phyloP scores from a whole-genome alignment of 768 basidiomycete genomes.

The Xerocomus potaroensis region DNA sequence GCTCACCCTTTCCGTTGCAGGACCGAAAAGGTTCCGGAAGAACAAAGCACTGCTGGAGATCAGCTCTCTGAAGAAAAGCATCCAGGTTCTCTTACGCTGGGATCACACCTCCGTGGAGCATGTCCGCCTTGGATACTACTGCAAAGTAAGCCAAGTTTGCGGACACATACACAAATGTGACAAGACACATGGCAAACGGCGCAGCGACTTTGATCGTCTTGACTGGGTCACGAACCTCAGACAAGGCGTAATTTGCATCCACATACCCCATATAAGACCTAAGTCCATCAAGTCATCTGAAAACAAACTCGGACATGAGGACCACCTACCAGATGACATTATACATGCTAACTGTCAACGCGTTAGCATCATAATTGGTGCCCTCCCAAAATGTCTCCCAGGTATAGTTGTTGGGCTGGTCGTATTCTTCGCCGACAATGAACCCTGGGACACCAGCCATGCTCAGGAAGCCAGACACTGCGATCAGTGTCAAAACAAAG shows the following conservation, averaged over 20 bases:
- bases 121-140: slow-evolving; percentile 66
- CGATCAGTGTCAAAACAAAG: slow-evolving; percentile 47
- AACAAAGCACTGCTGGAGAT: slow-evolving; percentile 51
- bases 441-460: slow-evolving; percentile 49
- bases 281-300: not conserved
- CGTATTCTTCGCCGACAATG: slow-evolving; percentile 43
- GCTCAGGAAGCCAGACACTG: slow-evolving; percentile 50
- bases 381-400: slow-evolving; percentile 67
- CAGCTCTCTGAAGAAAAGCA: not conserved
- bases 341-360: slow-evolving; percentile 61
- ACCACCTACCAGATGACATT: slow-evolving; percentile 60
- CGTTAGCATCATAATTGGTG: slow-evolving; percentile 49
- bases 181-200: slow-evolving; percentile 56
- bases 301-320: not conserved
- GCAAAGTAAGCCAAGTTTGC: slow-evolving; percentile 74
- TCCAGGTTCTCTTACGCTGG: slow-evolving; percentile 52
- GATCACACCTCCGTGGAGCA: slow-evolving; percentile 57
- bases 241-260: slow-evolving; percentile 71
- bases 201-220: slow-evolving; percentile 68
- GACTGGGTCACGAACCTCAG: slow-evolving; percentile 66
- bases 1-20: slow-evolving; percentile 52
- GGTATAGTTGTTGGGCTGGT: slow-evolving; percentile 51
- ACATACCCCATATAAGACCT: slow-evolving; percentile 74
- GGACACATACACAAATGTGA: slow-evolving; percentile 57
- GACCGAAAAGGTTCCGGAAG: slow-evolving; percentile 70